A percentile compares a stretch with the other conserved stretches of the same genome.
These are phyloP conservation scores for Dactylellina drechsleri DNA, from an alignment of 2,329 filamentous ascomycete genomes.

Conservation along the genomic window DNA sequence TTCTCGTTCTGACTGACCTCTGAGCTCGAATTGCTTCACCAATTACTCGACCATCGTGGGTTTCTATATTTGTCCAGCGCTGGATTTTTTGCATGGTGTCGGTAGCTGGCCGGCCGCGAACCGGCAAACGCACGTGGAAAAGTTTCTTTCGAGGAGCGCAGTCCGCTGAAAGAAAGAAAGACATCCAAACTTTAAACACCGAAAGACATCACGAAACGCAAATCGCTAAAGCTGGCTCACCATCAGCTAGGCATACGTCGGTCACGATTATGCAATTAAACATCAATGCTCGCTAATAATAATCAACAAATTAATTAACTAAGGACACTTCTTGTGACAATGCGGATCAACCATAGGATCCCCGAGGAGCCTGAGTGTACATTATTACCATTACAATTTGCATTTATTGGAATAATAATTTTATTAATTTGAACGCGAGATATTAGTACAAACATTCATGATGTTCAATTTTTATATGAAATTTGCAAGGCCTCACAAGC, in stretches of 20 bases:
- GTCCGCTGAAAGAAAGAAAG: too few species aligned
- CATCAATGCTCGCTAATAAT: too few species aligned
- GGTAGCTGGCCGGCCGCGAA: slow-evolving; percentile 37
- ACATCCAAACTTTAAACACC: slow-evolving; percentile 21
- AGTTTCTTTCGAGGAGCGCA: not conserved
- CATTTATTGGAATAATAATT: not conserved
- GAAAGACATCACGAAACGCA: slow-evolving; percentile 31
- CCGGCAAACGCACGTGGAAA: slow-evolving; percentile 37
- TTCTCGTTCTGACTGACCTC: slow-evolving; percentile 39
- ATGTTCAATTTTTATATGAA: not conserved
- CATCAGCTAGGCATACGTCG: too few species aligned
- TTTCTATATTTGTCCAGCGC: slow-evolving; percentile 38
- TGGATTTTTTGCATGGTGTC: slow-evolving; percentile 15
- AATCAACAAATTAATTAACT: too few species aligned
- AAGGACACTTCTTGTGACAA: too few species aligned
- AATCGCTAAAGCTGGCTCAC: too few species aligned
- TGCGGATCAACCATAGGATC: too few species aligned
- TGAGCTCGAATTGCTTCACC: slow-evolving; percentile 7
- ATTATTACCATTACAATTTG: not conserved
- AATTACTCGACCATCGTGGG: slow-evolving; percentile 6
- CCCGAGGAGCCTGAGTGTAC: too few species aligned
- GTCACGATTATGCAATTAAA: too few species aligned
- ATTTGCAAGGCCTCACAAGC: not conserved
- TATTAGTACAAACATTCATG: too few species aligned
- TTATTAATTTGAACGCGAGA: too few species aligned